phyloP scores from a whole-genome alignment of 2,329 filamentous ascomycete genomes.

The Colletotrichum siamense region DNA sequence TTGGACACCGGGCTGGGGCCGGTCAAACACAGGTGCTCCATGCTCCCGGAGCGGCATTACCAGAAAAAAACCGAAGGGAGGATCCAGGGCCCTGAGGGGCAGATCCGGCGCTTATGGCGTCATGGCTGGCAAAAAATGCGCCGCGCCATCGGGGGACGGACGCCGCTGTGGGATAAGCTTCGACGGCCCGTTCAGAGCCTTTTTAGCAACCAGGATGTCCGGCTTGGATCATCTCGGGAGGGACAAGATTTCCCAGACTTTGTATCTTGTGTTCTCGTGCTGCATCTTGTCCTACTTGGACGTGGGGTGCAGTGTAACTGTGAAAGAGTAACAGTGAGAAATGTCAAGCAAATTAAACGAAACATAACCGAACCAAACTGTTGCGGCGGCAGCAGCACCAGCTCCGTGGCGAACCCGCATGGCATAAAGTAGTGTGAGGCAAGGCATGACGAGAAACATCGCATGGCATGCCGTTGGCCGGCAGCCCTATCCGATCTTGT shows the following conservation, averaged over 20 bases:
- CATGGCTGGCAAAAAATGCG: neutral
- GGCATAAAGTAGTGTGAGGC: neutral
- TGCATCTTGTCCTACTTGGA: neutral
- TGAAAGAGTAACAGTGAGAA: neutral
- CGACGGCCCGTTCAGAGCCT: neutral
- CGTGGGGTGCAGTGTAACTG: neutral
- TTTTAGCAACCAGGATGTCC: neutral
- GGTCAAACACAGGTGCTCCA: neutral
- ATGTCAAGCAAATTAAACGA: neutral
- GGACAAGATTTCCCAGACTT: neutral
- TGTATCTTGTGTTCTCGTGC: neutral
- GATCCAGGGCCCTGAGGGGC: neutral
- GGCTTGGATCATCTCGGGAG: neutral
- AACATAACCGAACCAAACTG: neutral
- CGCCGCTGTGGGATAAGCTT: neutral
- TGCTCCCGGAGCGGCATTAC: neutral
- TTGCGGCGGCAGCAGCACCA: neutral
- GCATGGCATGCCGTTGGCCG: neutral
- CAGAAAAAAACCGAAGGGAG: neutral
- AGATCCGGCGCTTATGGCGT: slow-evolving; percentile 16
- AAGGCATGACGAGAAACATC: neutral
- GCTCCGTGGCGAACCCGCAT: neutral
- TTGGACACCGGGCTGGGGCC: neutral
- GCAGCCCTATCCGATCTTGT: neutral
- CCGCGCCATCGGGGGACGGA: neutral